These are phyloP conservation scores for Cryoendolithus antarcticus DNA, from an alignment of 2,329 filamentous ascomycete species.

Conservation along the genomic window DNA sequence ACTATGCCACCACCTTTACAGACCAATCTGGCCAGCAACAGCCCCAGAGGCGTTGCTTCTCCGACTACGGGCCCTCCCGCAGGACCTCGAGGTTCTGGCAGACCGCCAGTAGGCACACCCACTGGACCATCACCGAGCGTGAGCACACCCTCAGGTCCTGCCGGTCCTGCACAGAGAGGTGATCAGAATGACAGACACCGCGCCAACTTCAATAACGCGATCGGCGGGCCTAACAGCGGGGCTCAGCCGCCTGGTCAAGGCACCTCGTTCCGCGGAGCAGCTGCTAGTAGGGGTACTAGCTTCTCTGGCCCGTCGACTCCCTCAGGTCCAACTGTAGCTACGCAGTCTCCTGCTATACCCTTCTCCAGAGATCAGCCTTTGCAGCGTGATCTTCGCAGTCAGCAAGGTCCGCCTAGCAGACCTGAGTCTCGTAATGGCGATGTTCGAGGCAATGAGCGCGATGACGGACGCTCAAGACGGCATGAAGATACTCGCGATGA, in stretches of 20 bases:
- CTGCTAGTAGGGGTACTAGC: constrained; percentile 5
- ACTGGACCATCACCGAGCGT: constrained; percentile 17
- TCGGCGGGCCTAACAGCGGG: constrained; percentile 10
- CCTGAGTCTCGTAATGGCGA: constrained; percentile 8
- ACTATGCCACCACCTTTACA: constrained; percentile 15
- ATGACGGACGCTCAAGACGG: constrained; percentile 10
- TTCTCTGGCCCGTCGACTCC: constrained; percentile 6
- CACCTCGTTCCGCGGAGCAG: constrained; percentile 21
- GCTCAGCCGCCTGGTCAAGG: constrained; percentile 11
- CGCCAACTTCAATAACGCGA: constrained; percentile 17
- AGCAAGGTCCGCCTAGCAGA: constrained; percentile 2
- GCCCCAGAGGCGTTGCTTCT: constrained; percentile 11
- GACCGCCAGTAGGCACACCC: constrained; percentile 13
- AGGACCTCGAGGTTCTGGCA: constrained; percentile 15
- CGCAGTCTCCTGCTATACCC: constrained; percentile 6
- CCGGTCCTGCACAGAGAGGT: constrained; percentile 11
- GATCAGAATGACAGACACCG: constrained; percentile 13
- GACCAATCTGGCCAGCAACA: constrained; percentile 12
- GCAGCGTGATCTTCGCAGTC: constrained; percentile 4
- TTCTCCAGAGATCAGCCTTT: constrained; percentile 13
- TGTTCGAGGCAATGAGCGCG: constrained; percentile 8
- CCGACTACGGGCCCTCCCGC: constrained; percentile 20
- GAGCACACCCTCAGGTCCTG: constrained; percentile 20
- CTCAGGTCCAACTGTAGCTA: background rate
- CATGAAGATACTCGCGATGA: constrained; percentile 15